These are phyloP conservation scores for Vitis labrusca DNA, from an alignment of 164 flowering plant species.

Conservation along the genomic window DNA sequence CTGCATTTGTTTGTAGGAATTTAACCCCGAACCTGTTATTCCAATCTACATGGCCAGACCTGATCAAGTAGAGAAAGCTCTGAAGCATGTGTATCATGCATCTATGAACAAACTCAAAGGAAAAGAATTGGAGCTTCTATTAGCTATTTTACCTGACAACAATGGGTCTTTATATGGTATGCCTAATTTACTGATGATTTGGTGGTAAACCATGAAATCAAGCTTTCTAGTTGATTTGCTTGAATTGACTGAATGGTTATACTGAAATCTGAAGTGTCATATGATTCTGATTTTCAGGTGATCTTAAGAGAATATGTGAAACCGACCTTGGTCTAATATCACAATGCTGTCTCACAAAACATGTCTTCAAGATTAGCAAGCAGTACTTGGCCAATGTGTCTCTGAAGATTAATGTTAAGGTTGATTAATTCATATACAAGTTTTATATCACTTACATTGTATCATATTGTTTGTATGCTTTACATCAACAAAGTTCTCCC, in stretches of 20 bases:
- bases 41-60: slow-evolving; percentile 64
- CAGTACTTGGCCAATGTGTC: slow-evolving; percentile 84
- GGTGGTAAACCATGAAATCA: neutral
- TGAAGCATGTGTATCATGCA: slow-evolving; percentile 66
- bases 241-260: neutral
- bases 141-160: slow-evolving; percentile 74
- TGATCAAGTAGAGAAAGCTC: slow-evolving; percentile 76
- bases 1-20: slow-evolving; percentile 46
- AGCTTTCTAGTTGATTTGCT: slow-evolving; percentile 2
- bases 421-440: slow-evolving; percentile 9
- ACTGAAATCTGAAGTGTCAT: neutral
- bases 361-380: slow-evolving; percentile 84
- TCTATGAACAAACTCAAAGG: slow-evolving; percentile 63
- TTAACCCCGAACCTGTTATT: slow-evolving; percentile 70
- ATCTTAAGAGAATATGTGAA: slow-evolving; percentile 91
- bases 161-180: slow-evolving; percentile 83
- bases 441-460: neutral
- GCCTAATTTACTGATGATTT: slow-evolving; percentile 3
- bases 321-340: slow-evolving; percentile 91
- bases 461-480: neutral
- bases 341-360: slow-evolving; percentile 91
- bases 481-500: neutral
- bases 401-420: slow-evolving; percentile 87
- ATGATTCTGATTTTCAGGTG: slow-evolving; percentile 42
- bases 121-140: slow-evolving; percentile 66